phyloP scores from a whole-genome alignment of 305 asterid species.

The Coffea humblotiana region DNA sequence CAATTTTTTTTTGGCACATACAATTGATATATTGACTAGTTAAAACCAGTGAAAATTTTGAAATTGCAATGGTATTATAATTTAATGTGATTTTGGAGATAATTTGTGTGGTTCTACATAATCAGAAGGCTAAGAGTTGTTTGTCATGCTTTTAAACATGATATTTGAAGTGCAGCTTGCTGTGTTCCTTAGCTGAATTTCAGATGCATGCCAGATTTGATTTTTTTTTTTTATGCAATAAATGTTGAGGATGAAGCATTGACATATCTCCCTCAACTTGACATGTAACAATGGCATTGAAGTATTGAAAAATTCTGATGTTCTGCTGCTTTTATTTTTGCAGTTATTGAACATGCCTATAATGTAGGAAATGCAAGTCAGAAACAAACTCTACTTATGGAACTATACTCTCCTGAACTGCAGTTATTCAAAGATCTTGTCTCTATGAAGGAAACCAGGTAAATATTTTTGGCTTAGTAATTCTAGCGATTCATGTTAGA shows the following conservation, averaged over 20 bases:
- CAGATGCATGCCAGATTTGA: background rate
- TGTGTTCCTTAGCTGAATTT: background rate
- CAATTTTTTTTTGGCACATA: background rate
- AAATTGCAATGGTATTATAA: background rate
- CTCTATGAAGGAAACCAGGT: conserved; percentile 72
- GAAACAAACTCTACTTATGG: conserved; percentile 85
- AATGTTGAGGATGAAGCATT: background rate
- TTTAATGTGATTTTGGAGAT: background rate
- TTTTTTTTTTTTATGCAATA: background rate
- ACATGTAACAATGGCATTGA: background rate
- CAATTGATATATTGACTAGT: background rate
- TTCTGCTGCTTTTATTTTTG: conserved; percentile 23
- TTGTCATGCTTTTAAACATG: background rate
- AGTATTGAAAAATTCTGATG: background rate
- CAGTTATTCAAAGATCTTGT: conserved; percentile 80
- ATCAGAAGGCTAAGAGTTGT: background rate
- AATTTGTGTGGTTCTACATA: background rate
- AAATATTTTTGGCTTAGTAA: conserved; percentile 12
- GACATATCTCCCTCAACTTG: background rate
- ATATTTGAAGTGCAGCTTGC: background rate
- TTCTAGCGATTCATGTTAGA: background rate
- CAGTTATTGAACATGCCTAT: conserved; percentile 88
- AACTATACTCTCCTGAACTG: conserved; percentile 87
- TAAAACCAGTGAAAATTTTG: background rate
- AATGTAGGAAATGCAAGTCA: conserved; percentile 78